Base-by-base conservation (phyloP, 1,284 basidiomycete genomes). In the Boletus mariae region DNA sequence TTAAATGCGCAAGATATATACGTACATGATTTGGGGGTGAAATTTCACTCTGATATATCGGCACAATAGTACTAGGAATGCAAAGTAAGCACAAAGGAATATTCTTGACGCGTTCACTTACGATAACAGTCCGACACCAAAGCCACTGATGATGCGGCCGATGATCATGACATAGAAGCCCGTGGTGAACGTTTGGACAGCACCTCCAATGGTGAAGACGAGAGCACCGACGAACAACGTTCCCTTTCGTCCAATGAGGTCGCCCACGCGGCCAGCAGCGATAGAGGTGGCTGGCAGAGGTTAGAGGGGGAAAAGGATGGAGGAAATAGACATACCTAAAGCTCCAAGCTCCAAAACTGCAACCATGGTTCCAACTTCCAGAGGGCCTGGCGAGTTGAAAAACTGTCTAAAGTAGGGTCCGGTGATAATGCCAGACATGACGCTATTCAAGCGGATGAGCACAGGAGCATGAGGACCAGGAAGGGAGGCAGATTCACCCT, bases 11-110 rank as follows among this genome's bases (percentile, higher is more conserved):
- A 41, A 47, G 29, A 35, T 23, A 26, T 25, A 34, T 40, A 73
- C 88, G 52, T 67, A 91, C 92, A 74, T 97, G 92, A 66, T 93
- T 83, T 3, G 96, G 92, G 13, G 95, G 94, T 2, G 93, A 96
- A 48, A 98, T 93, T 75, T 98, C 96, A 61, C 90, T 92, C 74
- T 98, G 96, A 70, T 98, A 99, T 56, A 98, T 97, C 6, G 96
- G 96, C 23, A 98, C 96, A 58, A 98, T 94, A 55, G 95, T 98
- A 50, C 92, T 92, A 64, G 17, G 31, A 46, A 44, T 15, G 11
- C 1, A 40, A 42, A 17, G 47, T 53, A 23, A 54, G 34, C 28
- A 34, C 47, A 32, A 32, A 54, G 11, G 49, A 49, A 32, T 45
- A 23, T 37, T 48, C 3, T 9, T n/a, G 32, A 37, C 13, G 17